Conservation (phyloP, 1,139 yeast genomes). For the Debaryomycetaceae sp. region DNA sequence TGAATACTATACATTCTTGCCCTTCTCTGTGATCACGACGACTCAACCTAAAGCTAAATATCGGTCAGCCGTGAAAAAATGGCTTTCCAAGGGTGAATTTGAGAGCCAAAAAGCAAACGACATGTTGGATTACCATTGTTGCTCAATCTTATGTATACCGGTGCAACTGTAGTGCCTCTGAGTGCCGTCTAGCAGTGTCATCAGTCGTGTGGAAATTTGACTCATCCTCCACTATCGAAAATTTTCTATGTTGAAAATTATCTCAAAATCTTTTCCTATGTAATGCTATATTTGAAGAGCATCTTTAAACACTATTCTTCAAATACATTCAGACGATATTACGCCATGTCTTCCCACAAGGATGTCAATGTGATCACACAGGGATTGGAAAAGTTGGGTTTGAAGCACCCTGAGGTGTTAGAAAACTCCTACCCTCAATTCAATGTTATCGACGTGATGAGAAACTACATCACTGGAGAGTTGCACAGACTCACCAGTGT, state of each 20-base stretch:
- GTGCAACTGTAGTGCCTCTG: background rate
- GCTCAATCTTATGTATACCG: no score
- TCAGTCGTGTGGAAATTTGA: background rate
- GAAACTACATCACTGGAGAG: conserved; percentile 84
- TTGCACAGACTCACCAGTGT: conserved; percentile 72
- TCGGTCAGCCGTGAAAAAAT: no score
- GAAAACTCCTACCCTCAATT: conserved; percentile 59
- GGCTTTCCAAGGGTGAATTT: no score
- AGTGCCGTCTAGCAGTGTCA: background rate
- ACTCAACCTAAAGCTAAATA: no score
- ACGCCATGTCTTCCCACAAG: conserved; percentile 5
- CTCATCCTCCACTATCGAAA: conserved; percentile 1
- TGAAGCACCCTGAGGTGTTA: conserved; percentile 24
- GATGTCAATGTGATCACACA: conserved; percentile 30
- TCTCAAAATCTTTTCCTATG: conserved; percentile 1
- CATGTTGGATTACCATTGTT: no score
- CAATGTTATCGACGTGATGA: conserved; percentile 77
- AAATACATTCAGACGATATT: conserved; percentile 1
- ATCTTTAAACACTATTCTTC: conserved; percentile 8
- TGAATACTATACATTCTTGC: no score
- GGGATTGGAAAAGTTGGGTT: conserved; percentile 36
- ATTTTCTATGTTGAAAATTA: background rate
- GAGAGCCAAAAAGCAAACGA: no score
- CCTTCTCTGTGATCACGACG: no score
- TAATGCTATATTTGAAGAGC: conserved; percentile 13